Base-by-base conservation (phyloP, 2,329 filamentous ascomycete genomes). In the Colletotrichum godetiae region DNA sequence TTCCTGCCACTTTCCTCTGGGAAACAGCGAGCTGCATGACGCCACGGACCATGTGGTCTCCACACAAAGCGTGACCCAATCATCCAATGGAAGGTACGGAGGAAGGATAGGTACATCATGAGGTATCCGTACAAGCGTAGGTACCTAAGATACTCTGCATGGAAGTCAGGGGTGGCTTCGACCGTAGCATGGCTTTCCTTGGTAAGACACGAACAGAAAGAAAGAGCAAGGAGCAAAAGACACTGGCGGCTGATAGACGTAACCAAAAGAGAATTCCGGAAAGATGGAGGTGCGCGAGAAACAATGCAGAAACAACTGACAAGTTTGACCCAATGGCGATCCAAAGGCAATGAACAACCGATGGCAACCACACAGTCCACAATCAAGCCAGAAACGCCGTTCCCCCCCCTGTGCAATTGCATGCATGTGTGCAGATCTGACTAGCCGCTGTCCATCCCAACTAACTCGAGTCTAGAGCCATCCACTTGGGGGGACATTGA, bases 401-500 rank as follows among this genome's bases (percentile, higher is more conserved):
- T 15, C 2, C 27, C 57, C 27, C 53, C 53, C 66, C 46, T 53
- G 59, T 68, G 55, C 55, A 35, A 64, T 64, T 64, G 70, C 70
- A 73, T 60, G 67, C 56, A 73, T 37, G 66, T 65, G 46, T 49
- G 70, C 60, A 73, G 70, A 73, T 73, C 66, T 59, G 46, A 56
- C 56, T 37, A 49, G 57, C 57, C 55, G 61, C 24, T 27, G 49
- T 29, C 61, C 46, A 33, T 63, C 46, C 61, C 61, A 68, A 22
- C 37, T 60, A 68, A 31, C 37, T 60, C 24, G 37, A 52, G 42
- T 49, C 59, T 62, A 62, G 31, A 62, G 35, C 27, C 29, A 29
- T 12, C 59, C 59, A 31, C 59, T 49, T 22, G 27, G 27, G 27
- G 37, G 46, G 59, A 8, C 37, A 42, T 42, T 42, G 37, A 42